Percentiles rank a stretch among this genome's conserved stretches.
These are phyloP conservation scores for Aspergillus taichungensis DNA, from an alignment of 495 filamentous ascomycete species.

Conservation along the genomic window DNA sequence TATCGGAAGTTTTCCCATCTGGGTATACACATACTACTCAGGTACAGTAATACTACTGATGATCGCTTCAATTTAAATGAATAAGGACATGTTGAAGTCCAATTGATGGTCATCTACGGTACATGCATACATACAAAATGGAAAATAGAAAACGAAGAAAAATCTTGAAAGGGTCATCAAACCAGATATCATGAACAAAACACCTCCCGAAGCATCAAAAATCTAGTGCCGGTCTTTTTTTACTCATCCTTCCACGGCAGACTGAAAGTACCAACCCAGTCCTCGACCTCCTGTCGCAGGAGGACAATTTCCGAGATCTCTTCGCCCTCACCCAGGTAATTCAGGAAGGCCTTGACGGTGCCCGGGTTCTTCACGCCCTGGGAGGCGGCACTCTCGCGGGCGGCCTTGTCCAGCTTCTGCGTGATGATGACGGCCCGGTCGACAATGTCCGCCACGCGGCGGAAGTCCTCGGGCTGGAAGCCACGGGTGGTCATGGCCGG, in stretches of 20 bases:
- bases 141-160: slow-evolving; percentile 5
- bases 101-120: no score
- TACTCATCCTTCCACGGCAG: slow-evolving; percentile 67
- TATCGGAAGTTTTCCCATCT: slow-evolving; percentile 3
- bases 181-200: slow-evolving; percentile 5
- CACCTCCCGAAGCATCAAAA: no score
- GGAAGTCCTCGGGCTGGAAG: slow-evolving; percentile 79
- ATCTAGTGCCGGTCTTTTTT: not conserved
- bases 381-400: slow-evolving; percentile 63
- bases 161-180: slow-evolving; percentile 7
- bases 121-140: slow-evolving; percentile 13
- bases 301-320: slow-evolving; percentile 77
- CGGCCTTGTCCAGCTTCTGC: slow-evolving; percentile 71
- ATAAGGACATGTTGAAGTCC: not conserved
- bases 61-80: not conserved
- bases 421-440: slow-evolving; percentile 83
- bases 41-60: no score
- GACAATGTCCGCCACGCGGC: slow-evolving; percentile 85
- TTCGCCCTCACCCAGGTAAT: slow-evolving; percentile 75
- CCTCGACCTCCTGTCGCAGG: slow-evolving; percentile 81
- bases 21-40: no score
- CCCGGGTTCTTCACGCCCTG: slow-evolving; percentile 68
- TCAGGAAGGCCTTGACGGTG: slow-evolving; percentile 75
- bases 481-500: slow-evolving; percentile 97
- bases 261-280: slow-evolving; percentile 90